A percentile compares a stretch with the other conserved stretches of the same genome.
Evolutionary conservation across 345 rosid genomes (phyloP).

Genomic region (Euphorbia peplus): DNA sequence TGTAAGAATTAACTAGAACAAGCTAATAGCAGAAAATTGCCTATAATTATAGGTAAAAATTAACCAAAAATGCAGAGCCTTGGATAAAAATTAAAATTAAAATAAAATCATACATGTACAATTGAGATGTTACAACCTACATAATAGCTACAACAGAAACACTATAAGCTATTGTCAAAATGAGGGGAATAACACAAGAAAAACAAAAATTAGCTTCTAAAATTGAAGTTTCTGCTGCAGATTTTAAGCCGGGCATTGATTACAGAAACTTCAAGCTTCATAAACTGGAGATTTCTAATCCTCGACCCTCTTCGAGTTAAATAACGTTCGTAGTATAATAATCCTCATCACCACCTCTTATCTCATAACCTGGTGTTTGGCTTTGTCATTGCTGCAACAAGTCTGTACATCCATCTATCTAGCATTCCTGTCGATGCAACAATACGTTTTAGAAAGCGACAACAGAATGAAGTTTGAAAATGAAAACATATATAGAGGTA

Average conservation of each 20-base stretch:
- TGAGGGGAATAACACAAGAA: too few relatives aligned
- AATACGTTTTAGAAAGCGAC: background rate
- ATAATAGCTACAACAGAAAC: background rate
- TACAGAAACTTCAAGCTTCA: background rate
- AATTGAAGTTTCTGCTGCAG: background rate
- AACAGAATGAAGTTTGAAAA: background rate
- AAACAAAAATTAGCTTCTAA: background rate
- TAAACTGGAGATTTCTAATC: background rate
- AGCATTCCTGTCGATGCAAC: conserved; percentile 63
- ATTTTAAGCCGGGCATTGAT: background rate
- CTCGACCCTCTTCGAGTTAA: background rate
- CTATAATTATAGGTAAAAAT: too few relatives aligned
- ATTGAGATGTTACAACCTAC: background rate
- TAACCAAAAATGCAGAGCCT: background rate
- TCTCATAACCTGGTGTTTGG: conserved; percentile 29
- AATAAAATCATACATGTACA: background rate
- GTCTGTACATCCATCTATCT: conserved; percentile 95
- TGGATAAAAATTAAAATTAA: background rate
- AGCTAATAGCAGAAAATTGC: too few relatives aligned
- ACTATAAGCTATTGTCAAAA: background rate
- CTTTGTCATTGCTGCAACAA: conserved; percentile 61
- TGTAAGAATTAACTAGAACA: too few relatives aligned
- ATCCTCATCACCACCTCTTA: background rate
- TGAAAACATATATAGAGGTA: too few relatives aligned
- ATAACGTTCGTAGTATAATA: background rate